These are phyloP conservation scores for Puccinia brachypodii DNA, from an alignment of 1,284 basidiomycete genomes.

Conservation along the genomic window DNA sequence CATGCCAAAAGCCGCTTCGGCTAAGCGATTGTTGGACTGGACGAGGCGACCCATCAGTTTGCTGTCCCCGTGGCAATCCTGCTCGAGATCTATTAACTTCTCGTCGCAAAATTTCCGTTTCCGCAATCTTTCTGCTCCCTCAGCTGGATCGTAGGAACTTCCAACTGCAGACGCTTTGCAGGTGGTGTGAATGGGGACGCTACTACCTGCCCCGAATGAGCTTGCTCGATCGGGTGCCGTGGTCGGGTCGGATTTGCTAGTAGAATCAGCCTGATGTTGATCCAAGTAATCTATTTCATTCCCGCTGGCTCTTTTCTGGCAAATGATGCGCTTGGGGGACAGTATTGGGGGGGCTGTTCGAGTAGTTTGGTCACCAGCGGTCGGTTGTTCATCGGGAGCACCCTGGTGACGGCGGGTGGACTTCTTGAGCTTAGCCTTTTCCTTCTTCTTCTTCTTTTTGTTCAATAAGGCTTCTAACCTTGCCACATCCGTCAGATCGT, in stretches of 20 bases:
- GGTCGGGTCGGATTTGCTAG: background rate
- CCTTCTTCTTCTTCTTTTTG: conserved; percentile 11
- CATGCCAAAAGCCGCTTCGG: background rate
- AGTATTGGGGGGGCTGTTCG: background rate
- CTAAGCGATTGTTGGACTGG: background rate
- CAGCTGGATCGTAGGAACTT: background rate
- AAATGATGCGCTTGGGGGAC: background rate
- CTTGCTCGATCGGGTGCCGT: background rate
- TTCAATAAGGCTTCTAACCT: background rate
- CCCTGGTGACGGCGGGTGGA: background rate
- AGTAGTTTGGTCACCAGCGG: background rate
- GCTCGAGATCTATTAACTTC: background rate
- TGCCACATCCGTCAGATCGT: conserved; percentile 15
- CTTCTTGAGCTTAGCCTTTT: conserved; percentile 11
- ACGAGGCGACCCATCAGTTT: background rate
- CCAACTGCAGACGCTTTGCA: background rate
- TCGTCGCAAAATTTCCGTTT: background rate
- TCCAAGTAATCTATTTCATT: background rate
- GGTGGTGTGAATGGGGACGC: background rate
- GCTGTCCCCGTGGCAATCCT: background rate
- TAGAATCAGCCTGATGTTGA: background rate
- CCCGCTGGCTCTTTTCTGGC: background rate
- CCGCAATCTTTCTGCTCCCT: background rate
- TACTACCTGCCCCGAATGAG: background rate
- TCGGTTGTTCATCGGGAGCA: background rate